Percentiles rank a stretch among this genome's conserved stretches.
These are phyloP conservation scores for Aspergillus proliferans DNA, from an alignment of 2,329 filamentous ascomycete species.

Conservation along the genomic window DNA sequence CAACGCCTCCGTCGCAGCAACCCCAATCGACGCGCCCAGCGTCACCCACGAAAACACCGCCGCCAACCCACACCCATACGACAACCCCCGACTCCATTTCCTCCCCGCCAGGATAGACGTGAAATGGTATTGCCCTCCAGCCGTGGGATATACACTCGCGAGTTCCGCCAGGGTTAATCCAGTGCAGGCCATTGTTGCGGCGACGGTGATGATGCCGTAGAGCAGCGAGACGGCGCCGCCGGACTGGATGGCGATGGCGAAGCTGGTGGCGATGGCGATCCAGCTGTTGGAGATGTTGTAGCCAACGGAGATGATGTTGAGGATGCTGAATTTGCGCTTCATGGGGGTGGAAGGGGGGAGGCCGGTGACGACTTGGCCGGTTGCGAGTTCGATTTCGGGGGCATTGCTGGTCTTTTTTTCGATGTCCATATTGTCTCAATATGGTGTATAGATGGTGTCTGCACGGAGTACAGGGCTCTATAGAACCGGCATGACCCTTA, in stretches of 20 bases:
- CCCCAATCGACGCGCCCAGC: constrained; percentile 13
- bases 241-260: constrained; percentile 18
- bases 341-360: constrained; percentile 11
- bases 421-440: not conserved
- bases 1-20: constrained; percentile 13
- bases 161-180: constrained; percentile 22
- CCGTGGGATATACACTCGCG: constrained; percentile 23
- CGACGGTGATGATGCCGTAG: constrained; percentile 17
- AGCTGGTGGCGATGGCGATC: constrained; percentile 19
- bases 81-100: constrained; percentile 17
- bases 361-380: constrained; percentile 14
- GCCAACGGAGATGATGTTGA: constrained; percentile 18
- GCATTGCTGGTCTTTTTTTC: not conserved
- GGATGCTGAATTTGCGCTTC: constrained; percentile 18
- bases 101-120: constrained; percentile 20
- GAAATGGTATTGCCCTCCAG: constrained; percentile 26
- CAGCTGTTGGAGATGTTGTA: constrained; percentile 22
- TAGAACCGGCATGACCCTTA: not conserved
- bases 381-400: constrained; percentile 12
- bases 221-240: constrained; percentile 16
- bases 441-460: not conserved
- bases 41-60: constrained; percentile 18
- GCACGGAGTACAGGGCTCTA: too few relatives aligned
- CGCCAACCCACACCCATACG: constrained; percentile 16
- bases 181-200: constrained; percentile 15